Evolutionary conservation across 225 moss, liverwort and hornwort genomes (phyloP).

Genomic region (Marchantia polymorpha): DNA sequence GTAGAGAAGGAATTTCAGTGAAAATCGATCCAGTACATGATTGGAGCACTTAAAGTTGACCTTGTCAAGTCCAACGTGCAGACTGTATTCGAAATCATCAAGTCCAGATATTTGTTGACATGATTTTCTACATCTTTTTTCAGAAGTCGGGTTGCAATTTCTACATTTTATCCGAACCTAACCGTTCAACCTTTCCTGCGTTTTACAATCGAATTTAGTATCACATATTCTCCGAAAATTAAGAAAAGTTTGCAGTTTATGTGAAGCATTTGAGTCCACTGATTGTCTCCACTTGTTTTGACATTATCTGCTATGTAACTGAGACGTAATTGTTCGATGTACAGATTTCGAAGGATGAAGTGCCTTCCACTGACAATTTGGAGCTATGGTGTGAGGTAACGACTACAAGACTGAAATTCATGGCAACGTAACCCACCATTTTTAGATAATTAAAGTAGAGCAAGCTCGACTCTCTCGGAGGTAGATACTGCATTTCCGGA

Average conservation of each 20-base stretch:
- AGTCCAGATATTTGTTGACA: too few species aligned
- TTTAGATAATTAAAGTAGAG: not conserved
- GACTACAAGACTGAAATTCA: not conserved
- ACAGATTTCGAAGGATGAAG: conserved; percentile 78
- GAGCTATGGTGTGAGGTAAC: conserved; percentile 87
- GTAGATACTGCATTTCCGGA: not conserved
- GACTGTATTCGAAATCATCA: not conserved
- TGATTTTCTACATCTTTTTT: not conserved
- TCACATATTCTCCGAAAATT: not conserved
- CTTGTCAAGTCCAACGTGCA: not conserved
- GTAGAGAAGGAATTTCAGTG: not conserved
- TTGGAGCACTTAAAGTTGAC: not conserved
- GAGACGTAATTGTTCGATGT: not conserved
- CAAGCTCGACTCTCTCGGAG: not conserved
- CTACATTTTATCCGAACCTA: not conserved
- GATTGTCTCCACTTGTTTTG: not conserved
- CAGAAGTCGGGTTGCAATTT: not conserved
- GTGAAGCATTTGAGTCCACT: not conserved
- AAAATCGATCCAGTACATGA: not conserved
- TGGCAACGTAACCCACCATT: not conserved
- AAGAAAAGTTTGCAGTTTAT: not conserved
- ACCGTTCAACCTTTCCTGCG: not conserved
- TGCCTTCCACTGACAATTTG: conserved; percentile 57
- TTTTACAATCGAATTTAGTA: not conserved
- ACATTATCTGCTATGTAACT: not conserved